Evolutionary conservation across 2,329 filamentous ascomycete genomes (phyloP).

Genomic region (Cordyceps cicadae): DNA sequence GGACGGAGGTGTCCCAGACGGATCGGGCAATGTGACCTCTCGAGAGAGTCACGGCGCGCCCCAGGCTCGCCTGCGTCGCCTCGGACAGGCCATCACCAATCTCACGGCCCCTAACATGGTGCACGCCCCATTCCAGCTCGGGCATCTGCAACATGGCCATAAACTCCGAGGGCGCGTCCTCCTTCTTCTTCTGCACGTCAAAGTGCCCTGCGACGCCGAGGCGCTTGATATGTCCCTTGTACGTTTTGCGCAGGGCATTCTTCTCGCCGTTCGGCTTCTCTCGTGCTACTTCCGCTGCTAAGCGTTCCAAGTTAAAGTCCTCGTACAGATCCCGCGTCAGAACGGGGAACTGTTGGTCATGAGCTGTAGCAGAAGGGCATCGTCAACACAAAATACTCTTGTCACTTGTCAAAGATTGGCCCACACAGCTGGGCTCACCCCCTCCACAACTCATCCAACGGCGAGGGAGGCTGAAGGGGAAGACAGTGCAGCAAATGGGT

Average conservation of each 20-base stretch:
- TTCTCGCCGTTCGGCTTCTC: slow-evolving; percentile 58
- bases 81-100: slow-evolving; percentile 45
- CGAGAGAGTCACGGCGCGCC: slow-evolving; percentile 47
- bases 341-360: slow-evolving; percentile 39
- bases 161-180: slow-evolving; percentile 43
- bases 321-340: slow-evolving; percentile 51
- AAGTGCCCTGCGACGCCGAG: slow-evolving; percentile 55
- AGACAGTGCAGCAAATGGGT: slow-evolving; percentile 29
- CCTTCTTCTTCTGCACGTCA: slow-evolving; percentile 48
- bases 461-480: slow-evolving; percentile 12
- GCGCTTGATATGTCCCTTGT: slow-evolving; percentile 60
- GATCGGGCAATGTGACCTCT: slow-evolving; percentile 47
- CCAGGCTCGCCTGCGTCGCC: slow-evolving; percentile 34
- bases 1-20: slow-evolving; percentile 49
- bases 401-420: slow-evolving; percentile 17
- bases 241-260: slow-evolving; percentile 58
- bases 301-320: slow-evolving; percentile 45
- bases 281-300: slow-evolving; percentile 55
- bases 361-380: slow-evolving; percentile 26
- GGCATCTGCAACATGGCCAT: slow-evolving; percentile 42
- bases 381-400: slow-evolving; percentile 15
- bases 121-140: slow-evolving; percentile 49
- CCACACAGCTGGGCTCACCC: slow-evolving; percentile 18
- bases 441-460: slow-evolving; percentile 13
- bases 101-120: slow-evolving; percentile 45